Conservation (phyloP, 2,329 filamentous ascomycete species). For the Allantophomopsis cytisporea region DNA sequence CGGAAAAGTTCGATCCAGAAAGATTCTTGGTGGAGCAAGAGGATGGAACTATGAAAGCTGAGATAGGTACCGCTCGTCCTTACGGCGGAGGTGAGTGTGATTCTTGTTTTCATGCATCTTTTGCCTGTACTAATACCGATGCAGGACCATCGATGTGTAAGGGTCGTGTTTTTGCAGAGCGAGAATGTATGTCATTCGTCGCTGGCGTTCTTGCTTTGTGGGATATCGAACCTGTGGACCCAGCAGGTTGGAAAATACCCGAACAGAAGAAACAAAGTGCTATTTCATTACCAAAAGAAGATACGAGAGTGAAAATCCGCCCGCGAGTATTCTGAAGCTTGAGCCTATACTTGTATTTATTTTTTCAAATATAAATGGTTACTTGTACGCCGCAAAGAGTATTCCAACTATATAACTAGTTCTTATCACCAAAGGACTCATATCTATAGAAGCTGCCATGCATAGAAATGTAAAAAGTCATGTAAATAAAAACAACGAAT, state of each 20-base stretch:
- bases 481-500: too few relatives aligned
- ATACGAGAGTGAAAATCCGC: conserved; percentile 38
- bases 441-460: too few relatives aligned
- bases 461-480: too few relatives aligned
- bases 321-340: neutral
- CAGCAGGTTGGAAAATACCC: conserved; percentile 34
- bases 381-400: too few relatives aligned
- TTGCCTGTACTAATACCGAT: conserved; percentile 5
- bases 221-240: conserved; percentile 34
- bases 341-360: too few relatives aligned
- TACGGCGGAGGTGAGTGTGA: conserved; percentile 27
- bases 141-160: conserved; percentile 27
- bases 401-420: too few relatives aligned
- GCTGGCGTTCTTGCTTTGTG: conserved; percentile 39
- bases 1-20: conserved; percentile 26
- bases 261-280: conserved; percentile 29
- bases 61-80: conserved; percentile 28
- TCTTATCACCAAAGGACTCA: too few relatives aligned
- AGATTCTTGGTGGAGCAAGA: conserved; percentile 28
- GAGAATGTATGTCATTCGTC: conserved; percentile 32
- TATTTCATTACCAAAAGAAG: conserved; percentile 33
- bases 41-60: conserved; percentile 17
- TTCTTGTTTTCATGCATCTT: neutral
- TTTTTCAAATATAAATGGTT: too few relatives aligned
- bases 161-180: conserved; percentile 33